Base-by-base conservation (phyloP, 768 basidiomycete species). In the Bullera alba region DNA sequence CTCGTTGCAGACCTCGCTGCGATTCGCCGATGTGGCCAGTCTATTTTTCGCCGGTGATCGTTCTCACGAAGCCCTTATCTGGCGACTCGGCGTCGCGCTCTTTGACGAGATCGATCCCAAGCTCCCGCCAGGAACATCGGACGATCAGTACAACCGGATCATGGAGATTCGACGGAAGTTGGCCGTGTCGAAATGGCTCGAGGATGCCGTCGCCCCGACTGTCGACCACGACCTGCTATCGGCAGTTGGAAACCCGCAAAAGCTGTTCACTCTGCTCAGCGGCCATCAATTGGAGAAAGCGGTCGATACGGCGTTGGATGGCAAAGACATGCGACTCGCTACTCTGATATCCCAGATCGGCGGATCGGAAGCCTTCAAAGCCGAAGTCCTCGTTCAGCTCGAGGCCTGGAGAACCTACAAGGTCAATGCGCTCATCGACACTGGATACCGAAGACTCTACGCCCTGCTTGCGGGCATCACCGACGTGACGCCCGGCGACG, bases 271-370 rank as follows among this genome's bases (percentile, higher is more conserved):
- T 1, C 80, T 84, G 48, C 79, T 99, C 2, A 85, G 86, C 0
- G 92, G 91, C 2, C 80, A 95, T 69, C 86, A 96, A 64, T 75
- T 92, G n/a, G 83, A 83, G 56, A 81, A 83, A 39, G 91, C 95
- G 6, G 84, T 83, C 57, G 78, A 83, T 38, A 75, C 77, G 2
- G 87, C 90, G 2, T 75, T 84, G 57, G 83, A 86, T 43, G 80
- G 80, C 4, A 83, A 84, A 3, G 86, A 87, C 59, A 73, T 87
- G 58, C 86, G 87, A 58, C 80, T 99, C 7, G 86, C 95, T 1
- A 90, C 88, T 5, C 78, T 99, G 22, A 77, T 97, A 48, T 80
- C 90, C 5, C 91, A 96, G 70, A 55, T 64, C 4, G 85, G 83
- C 15, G 87, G 89, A 1, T 85, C 89, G 61, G 76, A 77, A 19